Base-by-base conservation (phyloP, 2,329 filamentous ascomycete genomes). In the Xylaria sp. region DNA sequence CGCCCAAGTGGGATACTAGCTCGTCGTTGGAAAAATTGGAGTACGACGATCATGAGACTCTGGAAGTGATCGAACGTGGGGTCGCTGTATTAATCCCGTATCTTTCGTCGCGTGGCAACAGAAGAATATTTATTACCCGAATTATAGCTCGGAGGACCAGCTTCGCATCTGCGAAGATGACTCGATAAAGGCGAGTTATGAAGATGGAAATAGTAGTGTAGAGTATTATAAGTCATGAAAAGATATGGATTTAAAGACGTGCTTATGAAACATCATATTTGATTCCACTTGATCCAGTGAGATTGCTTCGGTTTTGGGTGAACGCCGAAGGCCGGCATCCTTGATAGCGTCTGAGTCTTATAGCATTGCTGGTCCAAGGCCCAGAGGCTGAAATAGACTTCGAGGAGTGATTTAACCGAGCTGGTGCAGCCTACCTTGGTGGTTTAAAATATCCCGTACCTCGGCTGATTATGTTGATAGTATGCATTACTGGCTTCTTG, bases 311-410 rank as follows among this genome's bases (percentile, higher is more conserved):
- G 39, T 13, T 10, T 18, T 23, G 20, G 54, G 28, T 18, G 2
- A 20, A 28, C 9, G 2, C 12, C 44, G 52, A 37, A 52, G 18
- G 32, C 25, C 34, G 32, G 20, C 13, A 37, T n/a, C 52, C 34
- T 46, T 58, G 41, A 37, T 50, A 39, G n/a, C 34, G 23, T 54
- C 23, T 63, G 12, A 37, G 23, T 34, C 25, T 9, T 41, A 18
- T 2, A 46, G 15, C 28, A 10, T 52, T 54, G 8, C 1, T 5
- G 60, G 37, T 50, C 39, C 55, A 25, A 55, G 12, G 61, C 13
- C 23, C n/a, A 41, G 55, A 57, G 60, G 60, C 65, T 68, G 65
- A 68, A 64, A 46, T 64, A 64, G 37, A 63, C 61, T 56, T 58
- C 2, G 41, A 60, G 25, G 62, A 41, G 56, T 34, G 23, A 55